A percentile compares a stretch with the other conserved stretches of the same genome.
Conservation (phyloP, 768 basidiomycete genomes). For the Tephrocybe rancida region DNA sequence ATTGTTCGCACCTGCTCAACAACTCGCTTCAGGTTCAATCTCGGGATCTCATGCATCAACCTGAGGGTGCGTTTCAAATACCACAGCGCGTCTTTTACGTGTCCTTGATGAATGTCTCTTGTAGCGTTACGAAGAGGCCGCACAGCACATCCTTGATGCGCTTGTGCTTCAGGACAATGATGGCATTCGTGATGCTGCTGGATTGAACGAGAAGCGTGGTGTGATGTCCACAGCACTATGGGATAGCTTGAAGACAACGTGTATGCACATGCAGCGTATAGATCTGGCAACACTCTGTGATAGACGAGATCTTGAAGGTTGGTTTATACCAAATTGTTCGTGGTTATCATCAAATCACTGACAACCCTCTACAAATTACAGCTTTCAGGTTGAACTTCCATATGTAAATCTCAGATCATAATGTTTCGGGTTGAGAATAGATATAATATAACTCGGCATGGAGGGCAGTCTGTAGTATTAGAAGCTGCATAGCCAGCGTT, state of each 20-base stretch:
- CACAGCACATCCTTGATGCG: slow-evolving; percentile 86
- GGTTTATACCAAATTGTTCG: slow-evolving; percentile 10
- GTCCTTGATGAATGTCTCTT: slow-evolving; percentile 6
- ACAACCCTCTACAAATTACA: slow-evolving; percentile 10
- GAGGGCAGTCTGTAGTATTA: too few species aligned
- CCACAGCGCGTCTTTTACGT: neutral
- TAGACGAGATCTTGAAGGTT: slow-evolving; percentile 66
- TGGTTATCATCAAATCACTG: neutral
- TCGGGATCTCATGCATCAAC: slow-evolving; percentile 92
- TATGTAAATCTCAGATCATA: too few species aligned
- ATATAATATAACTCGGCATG: too few species aligned
- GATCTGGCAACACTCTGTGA: slow-evolving; percentile 82
- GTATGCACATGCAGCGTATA: slow-evolving; percentile 75
- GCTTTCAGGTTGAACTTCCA: slow-evolving; percentile 34
- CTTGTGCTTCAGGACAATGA: slow-evolving; percentile 89
- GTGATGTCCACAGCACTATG: slow-evolving; percentile 81
- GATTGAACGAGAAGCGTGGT: slow-evolving; percentile 57
- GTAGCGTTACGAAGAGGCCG: slow-evolving; percentile 86
- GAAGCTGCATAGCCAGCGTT: too few species aligned
- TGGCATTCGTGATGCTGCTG: slow-evolving; percentile 51
- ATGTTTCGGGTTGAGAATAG: too few species aligned
- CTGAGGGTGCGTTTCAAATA: slow-evolving; percentile 57
- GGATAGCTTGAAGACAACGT: slow-evolving; percentile 86
- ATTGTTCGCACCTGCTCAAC: neutral
- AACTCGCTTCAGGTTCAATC: slow-evolving; percentile 72